Base-by-base conservation (phyloP, 2,329 filamentous ascomycete genomes). In the Arthroderma sp. region DNA sequence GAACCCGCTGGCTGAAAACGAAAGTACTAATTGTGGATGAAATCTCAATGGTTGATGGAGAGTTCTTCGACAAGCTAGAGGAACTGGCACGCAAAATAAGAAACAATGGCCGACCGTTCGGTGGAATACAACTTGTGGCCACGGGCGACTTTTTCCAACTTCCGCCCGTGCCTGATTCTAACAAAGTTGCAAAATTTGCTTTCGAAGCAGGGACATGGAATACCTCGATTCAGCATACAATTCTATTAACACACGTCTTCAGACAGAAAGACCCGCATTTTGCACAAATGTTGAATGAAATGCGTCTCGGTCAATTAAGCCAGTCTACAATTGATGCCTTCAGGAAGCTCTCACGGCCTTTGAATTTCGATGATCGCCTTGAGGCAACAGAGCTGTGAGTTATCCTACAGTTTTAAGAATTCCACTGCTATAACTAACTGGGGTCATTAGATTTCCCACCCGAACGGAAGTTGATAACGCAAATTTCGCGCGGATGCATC, bases 91-190 rank as follows among this genome's bases (percentile, higher is more conserved):
- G 89, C 45, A 78, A 73, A 3, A 79, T 98, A 49, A 79, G 88
- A 44, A 94, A 93, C 59, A 95, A 94, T 54, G 88, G 85, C 6
- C 77, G 85, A 6, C 84, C 91, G 0, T 98, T 94, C 70, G 93
- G 91, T 44, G 91, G 91, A 4, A 96, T 98, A 38, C 91, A 98
- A 54, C 73, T 98, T 29, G 77, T 98, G 46, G 85, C 98, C 48
- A 98, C 91, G 0, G 91, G 91, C 3, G 91, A 98, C 57, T 98
- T 98, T 65, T 98, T 98, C 64, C 91, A 98, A 61, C 68, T 98
- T 3, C 91, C 91, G 0, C 91, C 91, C 1, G 91, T 98, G 1
- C 88, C 89, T 1, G 88, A 95, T 9, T 70, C 70, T 36, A 78
- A 76, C 36, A 77, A 79, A 43, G 73, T 80, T 28, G 78, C 81